A percentile compares a stretch with the other conserved stretches of the same genome.
These are phyloP conservation scores for Beauveria australis DNA, from an alignment of 2,329 filamentous ascomycete species.

Conservation along the genomic window DNA sequence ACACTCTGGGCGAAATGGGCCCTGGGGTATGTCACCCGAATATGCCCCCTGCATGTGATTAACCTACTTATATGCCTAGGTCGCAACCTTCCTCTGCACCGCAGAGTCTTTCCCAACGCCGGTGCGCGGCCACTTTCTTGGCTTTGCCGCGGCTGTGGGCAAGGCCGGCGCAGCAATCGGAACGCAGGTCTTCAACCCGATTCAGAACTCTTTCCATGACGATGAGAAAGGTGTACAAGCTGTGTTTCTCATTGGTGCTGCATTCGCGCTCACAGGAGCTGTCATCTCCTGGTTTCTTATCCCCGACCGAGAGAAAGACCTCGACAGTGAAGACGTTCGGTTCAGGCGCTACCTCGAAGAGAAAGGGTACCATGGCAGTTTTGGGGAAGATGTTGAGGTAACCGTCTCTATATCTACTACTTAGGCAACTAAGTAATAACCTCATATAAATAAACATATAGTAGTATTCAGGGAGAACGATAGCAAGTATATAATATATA, in stretches of 20 bases:
- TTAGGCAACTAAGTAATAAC: too few relatives aligned
- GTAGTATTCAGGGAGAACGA: too few relatives aligned
- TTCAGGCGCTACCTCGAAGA: constrained; percentile 16
- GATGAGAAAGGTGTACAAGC: constrained; percentile 18
- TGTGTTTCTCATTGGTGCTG: constrained; percentile 21
- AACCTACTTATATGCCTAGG: constrained; percentile 15
- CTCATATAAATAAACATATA: too few relatives aligned
- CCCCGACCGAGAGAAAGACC: constrained; percentile 15
- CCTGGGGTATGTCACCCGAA: constrained; percentile 30
- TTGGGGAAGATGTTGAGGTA: constrained; percentile 1
- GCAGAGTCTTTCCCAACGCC: constrained; percentile 43
- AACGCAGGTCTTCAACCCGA: constrained; percentile 23
- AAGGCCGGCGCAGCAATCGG: constrained; percentile 44
- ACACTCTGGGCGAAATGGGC: constrained; percentile 22
- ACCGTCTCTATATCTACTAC: too few relatives aligned
- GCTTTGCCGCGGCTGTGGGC: constrained; percentile 40
- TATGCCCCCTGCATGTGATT: too few relatives aligned
- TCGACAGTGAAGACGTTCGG: constrained; percentile 15
- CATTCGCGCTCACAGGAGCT: constrained; percentile 19
- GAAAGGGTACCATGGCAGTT: constrained; percentile 14
- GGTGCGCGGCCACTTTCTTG: constrained; percentile 41
- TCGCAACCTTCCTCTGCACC: constrained; percentile 35
- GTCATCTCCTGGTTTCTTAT: constrained; percentile 20
- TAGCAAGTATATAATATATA: too few relatives aligned
- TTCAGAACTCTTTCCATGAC: constrained; percentile 16